Base-by-base conservation (phyloP, 2,329 filamentous ascomycete species). In the Meredithiella fracta region DNA sequence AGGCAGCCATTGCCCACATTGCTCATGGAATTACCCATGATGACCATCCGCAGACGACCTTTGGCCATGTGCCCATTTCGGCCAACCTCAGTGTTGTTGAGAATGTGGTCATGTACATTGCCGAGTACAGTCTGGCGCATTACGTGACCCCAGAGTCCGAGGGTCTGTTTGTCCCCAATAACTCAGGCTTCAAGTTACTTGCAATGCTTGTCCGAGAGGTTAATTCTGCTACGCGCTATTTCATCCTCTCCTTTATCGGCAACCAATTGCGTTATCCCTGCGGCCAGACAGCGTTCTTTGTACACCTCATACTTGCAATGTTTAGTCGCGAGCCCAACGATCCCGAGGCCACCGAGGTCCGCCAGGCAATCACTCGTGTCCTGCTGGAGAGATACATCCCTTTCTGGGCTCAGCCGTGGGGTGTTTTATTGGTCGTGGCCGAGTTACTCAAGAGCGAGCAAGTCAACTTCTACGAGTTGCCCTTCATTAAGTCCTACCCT, bases 401-500 rank as follows among this genome's bases (percentile, higher is more conserved):
- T 22, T 88, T 87, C 67, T 88, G 90, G 71, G 91, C 91, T 54
- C 91, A 97, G 67, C 91, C 94, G 17, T 97, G 91, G 91, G 94
- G 94, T 11, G 72, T 98, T 47, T 83, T 96, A 66, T 83, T 90
- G 60, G 91, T 89, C 37, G 77, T 94, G 59, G 72, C 92, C 60
- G 92, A 97, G 71, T 77, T 98, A 57, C 75, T 94, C 62, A 94
- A 94, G 74, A 96, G 94, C 66, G 54, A 55, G n/a, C 86, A 82
- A 65, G 94, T 91, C 68, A 82, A 82, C 65, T 94, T 98, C 74
- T 97, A 94, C 73, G 86, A 92, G 53, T 75, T 95, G 62, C 86
- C 87, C 25, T 96, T 94, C 64, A 86, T 97, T 69, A 94, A 95
- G 73, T 79, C 83, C 61, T 80, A 84, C 62, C 89, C 89, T 61